Evolutionary conservation across 139 green algal species (phyloP).

Genomic region (Chlorella sp.): DNA sequence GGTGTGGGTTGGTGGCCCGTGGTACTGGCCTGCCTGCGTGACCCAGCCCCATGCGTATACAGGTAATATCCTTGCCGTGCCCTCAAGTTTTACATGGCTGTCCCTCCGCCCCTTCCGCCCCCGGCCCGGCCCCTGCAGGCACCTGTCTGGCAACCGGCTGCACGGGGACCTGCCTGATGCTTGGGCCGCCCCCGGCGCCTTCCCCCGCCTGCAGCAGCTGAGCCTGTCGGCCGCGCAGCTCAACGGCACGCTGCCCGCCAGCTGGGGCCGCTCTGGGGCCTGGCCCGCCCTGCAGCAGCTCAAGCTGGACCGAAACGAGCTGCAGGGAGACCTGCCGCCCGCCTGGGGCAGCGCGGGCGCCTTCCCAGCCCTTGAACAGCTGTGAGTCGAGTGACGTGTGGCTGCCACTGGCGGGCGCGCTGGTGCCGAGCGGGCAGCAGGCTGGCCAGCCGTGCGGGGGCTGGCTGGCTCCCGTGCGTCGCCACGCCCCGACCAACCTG

Average conservation of each 20-base stretch:
- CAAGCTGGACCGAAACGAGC: neutral
- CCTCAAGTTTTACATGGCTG: too few species aligned
- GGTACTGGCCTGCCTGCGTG: too few species aligned
- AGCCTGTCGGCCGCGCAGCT: neutral
- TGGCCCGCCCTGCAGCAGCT: neutral
- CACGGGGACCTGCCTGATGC: slow-evolving; percentile 5
- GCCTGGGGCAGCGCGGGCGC: neutral
- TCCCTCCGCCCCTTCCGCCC: too few species aligned
- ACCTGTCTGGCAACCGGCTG: slow-evolving; percentile 11
- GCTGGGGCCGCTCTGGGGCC: slow-evolving; percentile 3
- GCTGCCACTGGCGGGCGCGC: neutral
- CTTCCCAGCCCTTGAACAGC: neutral
- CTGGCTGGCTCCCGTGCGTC: neutral
- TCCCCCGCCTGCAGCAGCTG: neutral
- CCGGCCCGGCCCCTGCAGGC: neutral
- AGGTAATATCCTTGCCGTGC: too few species aligned
- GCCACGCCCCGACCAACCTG: neutral
- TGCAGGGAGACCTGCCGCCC: neutral
- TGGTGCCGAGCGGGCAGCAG: neutral
- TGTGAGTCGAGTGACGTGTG: too few species aligned
- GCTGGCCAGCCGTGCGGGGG: too few species aligned
- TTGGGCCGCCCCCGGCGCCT: slow-evolving; percentile 6
- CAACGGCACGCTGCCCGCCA: slow-evolving; percentile 8
- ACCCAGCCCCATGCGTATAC: too few species aligned
- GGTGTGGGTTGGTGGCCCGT: too few species aligned